These are phyloP conservation scores for Leccinellum rugosiceps DNA, from an alignment of 768 basidiomycete species.

Conservation along the genomic window DNA sequence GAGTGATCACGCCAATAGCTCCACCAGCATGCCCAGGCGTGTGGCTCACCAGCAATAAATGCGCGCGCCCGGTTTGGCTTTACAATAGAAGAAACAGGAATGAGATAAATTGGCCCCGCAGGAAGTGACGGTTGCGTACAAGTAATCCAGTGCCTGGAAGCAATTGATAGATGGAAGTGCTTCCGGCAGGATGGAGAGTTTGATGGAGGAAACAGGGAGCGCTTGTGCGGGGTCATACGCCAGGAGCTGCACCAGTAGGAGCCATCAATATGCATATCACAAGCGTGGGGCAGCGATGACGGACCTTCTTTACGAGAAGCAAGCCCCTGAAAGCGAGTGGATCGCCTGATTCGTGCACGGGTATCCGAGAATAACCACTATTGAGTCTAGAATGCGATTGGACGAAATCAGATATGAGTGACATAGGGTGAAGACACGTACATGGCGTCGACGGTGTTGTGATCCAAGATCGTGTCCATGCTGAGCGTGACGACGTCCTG, in stretches of 20 bases:
- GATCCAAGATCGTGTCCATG: slow-evolving; percentile 75
- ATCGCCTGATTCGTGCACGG: slow-evolving; percentile 73
- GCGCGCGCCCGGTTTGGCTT: slow-evolving; percentile 95
- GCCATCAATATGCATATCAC: slow-evolving; percentile 3
- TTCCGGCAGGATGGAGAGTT: slow-evolving; percentile 84
- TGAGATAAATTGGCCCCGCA: slow-evolving; percentile 1
- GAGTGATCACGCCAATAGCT: slow-evolving; percentile 86
- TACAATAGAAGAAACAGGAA: slow-evolving; percentile 44
- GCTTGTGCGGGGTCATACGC: slow-evolving; percentile 83
- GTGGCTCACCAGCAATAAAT: slow-evolving; percentile 80
- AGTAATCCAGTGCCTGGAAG: slow-evolving; percentile 93
- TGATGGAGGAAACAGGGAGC: slow-evolving; percentile 70
- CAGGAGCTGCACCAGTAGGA: slow-evolving; percentile 54
- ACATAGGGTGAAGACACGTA: slow-evolving; percentile 32
- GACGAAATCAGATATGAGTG: slow-evolving; percentile 1
- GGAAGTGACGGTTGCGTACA: slow-evolving; percentile 41
- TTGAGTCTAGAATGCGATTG: slow-evolving; percentile 42
- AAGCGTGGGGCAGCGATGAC: not conserved
- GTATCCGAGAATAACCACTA: slow-evolving; percentile 93
- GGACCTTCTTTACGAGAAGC: slow-evolving; percentile 80
- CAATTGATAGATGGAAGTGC: slow-evolving; percentile 86
- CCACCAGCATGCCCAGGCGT: slow-evolving; percentile 83
- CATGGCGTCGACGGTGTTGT: slow-evolving; percentile 75
- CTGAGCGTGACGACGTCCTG: slow-evolving; percentile 83
- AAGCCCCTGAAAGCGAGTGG: slow-evolving; percentile 75